A percentile compares a stretch with the other conserved stretches of the same genome.
These are phyloP conservation scores for Apiospora hydei DNA, from an alignment of 2,329 filamentous ascomycete species.

Conservation along the genomic window DNA sequence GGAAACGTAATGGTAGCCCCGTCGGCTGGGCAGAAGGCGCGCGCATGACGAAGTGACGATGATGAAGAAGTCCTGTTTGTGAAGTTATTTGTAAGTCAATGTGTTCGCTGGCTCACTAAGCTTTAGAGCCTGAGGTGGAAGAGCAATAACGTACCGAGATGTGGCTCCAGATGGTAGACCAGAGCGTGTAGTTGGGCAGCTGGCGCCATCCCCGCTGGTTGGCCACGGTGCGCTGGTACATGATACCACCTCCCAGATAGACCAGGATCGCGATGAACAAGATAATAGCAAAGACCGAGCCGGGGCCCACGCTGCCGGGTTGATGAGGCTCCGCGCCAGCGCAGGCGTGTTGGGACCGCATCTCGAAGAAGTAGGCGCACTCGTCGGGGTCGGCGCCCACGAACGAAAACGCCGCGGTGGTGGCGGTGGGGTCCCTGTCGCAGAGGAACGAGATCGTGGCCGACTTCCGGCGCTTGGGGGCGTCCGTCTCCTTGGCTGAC, in stretches of 20 bases:
- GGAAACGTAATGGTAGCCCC: constrained; percentile 73
- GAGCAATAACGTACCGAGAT: constrained; percentile 70
- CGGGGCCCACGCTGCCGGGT: constrained; percentile 72
- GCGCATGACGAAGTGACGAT: constrained; percentile 75
- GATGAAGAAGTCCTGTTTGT: constrained; percentile 66
- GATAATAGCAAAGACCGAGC: constrained; percentile 89
- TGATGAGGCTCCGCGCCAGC: constrained; percentile 72
- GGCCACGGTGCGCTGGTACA: constrained; percentile 94
- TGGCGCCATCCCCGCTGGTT: constrained; percentile 96
- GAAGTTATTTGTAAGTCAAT: background rate
- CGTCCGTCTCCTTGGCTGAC: constrained; percentile 44
- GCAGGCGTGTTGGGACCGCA: constrained; percentile 85
- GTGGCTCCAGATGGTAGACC: constrained; percentile 87
- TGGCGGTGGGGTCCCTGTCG: constrained; percentile 78
- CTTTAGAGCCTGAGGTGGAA: constrained; percentile 14
- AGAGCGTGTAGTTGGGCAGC: constrained; percentile 91
- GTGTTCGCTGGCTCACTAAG: background rate
- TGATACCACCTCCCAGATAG: constrained; percentile 90
- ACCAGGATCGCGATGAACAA: constrained; percentile 78
- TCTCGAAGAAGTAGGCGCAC: constrained; percentile 95
- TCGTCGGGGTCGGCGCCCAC: constrained; percentile 84
- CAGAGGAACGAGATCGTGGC: constrained; percentile 93
- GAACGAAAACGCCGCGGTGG: constrained; percentile 78
- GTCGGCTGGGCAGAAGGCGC: constrained; percentile 67
- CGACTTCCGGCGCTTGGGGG: constrained; percentile 68